A percentile compares a stretch with the other conserved stretches of the same genome.
These are phyloP conservation scores for Akebia trifoliata DNA, from an alignment of 164 flowering plant species.

Conservation along the genomic window DNA sequence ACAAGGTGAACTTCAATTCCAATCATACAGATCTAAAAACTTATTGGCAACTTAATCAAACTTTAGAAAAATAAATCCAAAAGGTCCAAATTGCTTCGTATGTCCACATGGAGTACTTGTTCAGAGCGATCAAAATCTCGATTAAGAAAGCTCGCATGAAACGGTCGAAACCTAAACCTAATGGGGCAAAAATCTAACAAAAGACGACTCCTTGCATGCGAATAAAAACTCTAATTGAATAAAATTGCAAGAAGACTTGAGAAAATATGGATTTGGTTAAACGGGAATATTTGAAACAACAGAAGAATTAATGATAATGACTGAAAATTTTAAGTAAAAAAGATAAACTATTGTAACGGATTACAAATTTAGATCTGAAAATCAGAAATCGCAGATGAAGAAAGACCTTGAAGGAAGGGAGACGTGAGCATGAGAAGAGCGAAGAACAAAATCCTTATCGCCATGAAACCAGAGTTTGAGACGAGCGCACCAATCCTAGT, in stretches of 20 bases:
- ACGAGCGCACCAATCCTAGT: conserved; percentile 5
- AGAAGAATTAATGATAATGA: not conserved
- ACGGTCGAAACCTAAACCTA: not conserved
- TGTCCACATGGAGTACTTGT: not conserved
- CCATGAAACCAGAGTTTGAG: conserved; percentile 11
- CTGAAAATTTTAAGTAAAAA: not conserved
- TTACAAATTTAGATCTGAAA: conserved; percentile 32
- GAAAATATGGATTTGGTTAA: too few species aligned
- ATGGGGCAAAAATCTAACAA: not conserved
- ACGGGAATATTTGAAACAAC: not conserved
- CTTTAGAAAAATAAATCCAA: not conserved
- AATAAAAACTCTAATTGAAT: not conserved
- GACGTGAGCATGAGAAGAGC: conserved; percentile 63
- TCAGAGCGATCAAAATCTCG: not conserved
- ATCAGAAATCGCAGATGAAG: not conserved
- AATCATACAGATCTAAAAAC: not conserved
- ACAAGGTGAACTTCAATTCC: not conserved
- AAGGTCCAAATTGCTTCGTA: too few species aligned
- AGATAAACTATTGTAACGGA: too few species aligned
- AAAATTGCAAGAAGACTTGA: too few species aligned
- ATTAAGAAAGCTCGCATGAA: not conserved
- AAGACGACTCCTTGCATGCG: not conserved
- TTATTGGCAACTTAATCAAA: not conserved
- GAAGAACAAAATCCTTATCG: conserved; percentile 60
- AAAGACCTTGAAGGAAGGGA: conserved; percentile 59